Conservation (phyloP, 345 rosid genomes). For the Ailanthus altissimus region DNA sequence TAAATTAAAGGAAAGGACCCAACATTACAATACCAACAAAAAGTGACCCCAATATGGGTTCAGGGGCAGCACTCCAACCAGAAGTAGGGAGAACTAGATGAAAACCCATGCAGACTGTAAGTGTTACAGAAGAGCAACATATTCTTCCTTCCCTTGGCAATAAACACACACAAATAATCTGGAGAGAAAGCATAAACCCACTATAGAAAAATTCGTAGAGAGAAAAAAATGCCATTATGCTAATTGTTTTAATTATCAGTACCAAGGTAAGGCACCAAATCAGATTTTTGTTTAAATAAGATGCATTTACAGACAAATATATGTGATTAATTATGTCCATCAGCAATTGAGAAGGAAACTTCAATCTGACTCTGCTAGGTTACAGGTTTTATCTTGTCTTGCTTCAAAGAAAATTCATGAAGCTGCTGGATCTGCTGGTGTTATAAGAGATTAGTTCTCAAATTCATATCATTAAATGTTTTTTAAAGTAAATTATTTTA, state of each 20-base stretch:
- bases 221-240: not conserved
- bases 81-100: constrained; percentile 76
- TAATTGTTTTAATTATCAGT: constrained; percentile 8
- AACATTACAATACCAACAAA: constrained; percentile 34
- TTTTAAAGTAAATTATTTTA: too few relatives aligned
- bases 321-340: not conserved
- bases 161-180: not conserved
- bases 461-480: too few relatives aligned
- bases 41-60: constrained; percentile 39
- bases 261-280: not conserved
- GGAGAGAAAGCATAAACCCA: not conserved
- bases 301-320: constrained; percentile 1
- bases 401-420: too few relatives aligned
- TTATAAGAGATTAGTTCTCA: too few relatives aligned
- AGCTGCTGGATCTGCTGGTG: too few relatives aligned
- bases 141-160: not conserved
- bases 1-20: constrained; percentile 33
- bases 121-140: constrained; percentile 32
- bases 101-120: constrained; percentile 91
- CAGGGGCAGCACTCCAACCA: constrained; percentile 36
- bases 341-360: too few relatives aligned
- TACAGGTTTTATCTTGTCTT: too few relatives aligned
- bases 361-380: too few relatives aligned
- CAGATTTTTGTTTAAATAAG: not conserved
- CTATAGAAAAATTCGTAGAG: not conserved